Conservation (phyloP, 2,329 filamentous ascomycete genomes). For the Colletotrichum sp. region DNA sequence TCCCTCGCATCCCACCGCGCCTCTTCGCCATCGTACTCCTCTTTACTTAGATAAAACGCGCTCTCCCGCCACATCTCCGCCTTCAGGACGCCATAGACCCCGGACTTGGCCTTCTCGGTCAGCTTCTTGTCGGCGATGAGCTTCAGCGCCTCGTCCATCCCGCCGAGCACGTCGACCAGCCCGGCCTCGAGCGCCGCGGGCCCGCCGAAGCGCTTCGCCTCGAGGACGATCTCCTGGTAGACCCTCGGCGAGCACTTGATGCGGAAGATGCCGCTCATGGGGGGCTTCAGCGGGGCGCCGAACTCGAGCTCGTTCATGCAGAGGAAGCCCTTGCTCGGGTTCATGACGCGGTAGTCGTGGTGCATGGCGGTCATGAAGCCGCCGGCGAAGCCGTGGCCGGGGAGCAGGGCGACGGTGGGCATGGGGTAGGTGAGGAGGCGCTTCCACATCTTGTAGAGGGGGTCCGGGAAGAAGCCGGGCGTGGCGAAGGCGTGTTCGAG, state of each 20-base stretch:
- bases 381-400: slow-evolving; percentile 82
- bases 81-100: slow-evolving; percentile 76
- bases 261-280: slow-evolving; percentile 78
- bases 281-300: slow-evolving; percentile 73
- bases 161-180: slow-evolving; percentile 72
- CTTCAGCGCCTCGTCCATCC: slow-evolving; percentile 64
- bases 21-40: slow-evolving; percentile 55
- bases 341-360: slow-evolving; percentile 84
- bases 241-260: slow-evolving; percentile 62
- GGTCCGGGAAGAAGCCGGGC: slow-evolving; percentile 64
- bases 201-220: slow-evolving; percentile 71
- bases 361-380: slow-evolving; percentile 84
- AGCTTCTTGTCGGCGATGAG: slow-evolving; percentile 67
- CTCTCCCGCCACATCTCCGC: slow-evolving; percentile 76
- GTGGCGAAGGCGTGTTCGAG: slow-evolving; percentile 68
- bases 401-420: slow-evolving; percentile 81
- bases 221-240: slow-evolving; percentile 73
- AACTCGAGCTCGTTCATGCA: slow-evolving; percentile 86
- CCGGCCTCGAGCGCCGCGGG: slow-evolving; percentile 68
- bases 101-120: slow-evolving; percentile 64
- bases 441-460: slow-evolving; percentile 69
- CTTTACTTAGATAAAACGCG: slow-evolving; percentile 60
- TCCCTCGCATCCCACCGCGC: slow-evolving; percentile 50
- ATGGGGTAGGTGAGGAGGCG: slow-evolving; percentile 72
- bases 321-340: slow-evolving; percentile 71